Evolutionary conservation across 805 yeast species (phyloP).

Genomic region (Cyberlindnera samutprakarnensis): DNA sequence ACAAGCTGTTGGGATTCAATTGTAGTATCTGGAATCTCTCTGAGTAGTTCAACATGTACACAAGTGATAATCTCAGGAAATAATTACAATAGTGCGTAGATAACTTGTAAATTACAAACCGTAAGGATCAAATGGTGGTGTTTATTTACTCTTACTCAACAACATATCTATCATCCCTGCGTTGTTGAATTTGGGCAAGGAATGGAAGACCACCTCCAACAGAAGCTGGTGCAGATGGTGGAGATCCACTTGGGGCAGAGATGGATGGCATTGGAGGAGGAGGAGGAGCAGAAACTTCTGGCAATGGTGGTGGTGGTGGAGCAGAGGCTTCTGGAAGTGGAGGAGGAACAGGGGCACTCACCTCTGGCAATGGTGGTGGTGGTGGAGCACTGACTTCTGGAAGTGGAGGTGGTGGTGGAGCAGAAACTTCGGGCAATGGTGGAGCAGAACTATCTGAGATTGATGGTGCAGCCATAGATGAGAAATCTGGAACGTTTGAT

Average conservation of each 20-base stretch:
- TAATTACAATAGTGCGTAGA: too few species aligned
- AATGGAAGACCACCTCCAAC: constrained; percentile 38
- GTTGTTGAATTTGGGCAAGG: constrained; percentile 41
- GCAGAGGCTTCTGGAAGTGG: constrained; percentile 21
- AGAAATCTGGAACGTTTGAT: too few species aligned
- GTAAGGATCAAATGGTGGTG: too few species aligned
- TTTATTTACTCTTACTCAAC: too few species aligned
- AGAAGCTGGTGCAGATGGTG: constrained; percentile 12
- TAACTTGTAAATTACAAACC: too few species aligned
- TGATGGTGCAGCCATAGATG: constrained; percentile 8
- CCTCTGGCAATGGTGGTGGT: constrained; percentile 27
- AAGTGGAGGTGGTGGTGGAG: constrained; percentile 14
- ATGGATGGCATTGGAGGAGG: constrained; percentile 23
- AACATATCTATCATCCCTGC: constrained; percentile 39
- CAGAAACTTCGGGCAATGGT: constrained; percentile 24
- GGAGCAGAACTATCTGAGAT: constrained; percentile 15
- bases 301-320: constrained; percentile 26
- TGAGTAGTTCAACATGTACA: too few species aligned
- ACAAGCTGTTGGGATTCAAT: too few species aligned
- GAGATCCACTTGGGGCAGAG: constrained; percentile 7
- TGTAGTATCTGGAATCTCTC: too few species aligned
- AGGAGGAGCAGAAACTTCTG: constrained; percentile 10
- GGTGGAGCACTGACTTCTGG: constrained; percentile 21
- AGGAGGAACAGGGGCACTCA: constrained; percentile 26
- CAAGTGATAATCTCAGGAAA: too few species aligned